phyloP scores from a whole-genome alignment of 1,284 basidiomycete genomes.

The Mixia osmundae region DNA sequence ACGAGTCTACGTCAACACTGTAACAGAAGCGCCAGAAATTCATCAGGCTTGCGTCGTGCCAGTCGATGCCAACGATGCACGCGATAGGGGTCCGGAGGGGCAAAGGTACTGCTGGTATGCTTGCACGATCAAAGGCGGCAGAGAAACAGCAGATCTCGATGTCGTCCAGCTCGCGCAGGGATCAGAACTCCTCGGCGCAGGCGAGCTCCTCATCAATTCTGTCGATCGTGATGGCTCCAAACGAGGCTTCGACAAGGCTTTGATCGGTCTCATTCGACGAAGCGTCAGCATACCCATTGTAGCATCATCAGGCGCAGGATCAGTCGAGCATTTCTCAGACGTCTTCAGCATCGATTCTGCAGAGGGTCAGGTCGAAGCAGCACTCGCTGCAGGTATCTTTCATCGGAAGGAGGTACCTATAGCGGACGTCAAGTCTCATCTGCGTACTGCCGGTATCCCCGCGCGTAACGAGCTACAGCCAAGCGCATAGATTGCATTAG shows the following conservation, averaged over 20 bases:
- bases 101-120: slow-evolving; percentile 89
- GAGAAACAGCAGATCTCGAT: slow-evolving; percentile 68
- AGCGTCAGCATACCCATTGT: slow-evolving; percentile 76
- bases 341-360: no score
- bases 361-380: slow-evolving; percentile 63
- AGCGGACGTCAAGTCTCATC: slow-evolving; percentile 23
- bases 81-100: slow-evolving; percentile 29
- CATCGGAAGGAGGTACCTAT: slow-evolving; percentile 63
- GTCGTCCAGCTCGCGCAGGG: slow-evolving; percentile 76
- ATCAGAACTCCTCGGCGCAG: slow-evolving; percentile 71
- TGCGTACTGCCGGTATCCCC: slow-evolving; percentile 13
- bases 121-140: slow-evolving; percentile 85
- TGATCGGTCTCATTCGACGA: slow-evolving; percentile 48
- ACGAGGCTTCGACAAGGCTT: slow-evolving; percentile 69
- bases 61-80: slow-evolving; percentile 32
- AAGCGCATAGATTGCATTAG: no score
- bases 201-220: slow-evolving; percentile 85
- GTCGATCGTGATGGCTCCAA: slow-evolving; percentile 93
- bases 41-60: slow-evolving; percentile 44
- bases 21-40: slow-evolving; percentile 27
- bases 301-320: slow-evolving; percentile 80
- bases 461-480: slow-evolving; percentile 6
- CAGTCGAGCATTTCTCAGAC: slow-evolving; percentile 54
- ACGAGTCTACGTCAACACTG: slow-evolving; percentile 53
- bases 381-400: slow-evolving; percentile 91